Percentiles rank a stretch among this genome's conserved stretches.
These are phyloP conservation scores for Pigoraptor vietnamica DNA, from an alignment of 78 protist species.

Conservation along the genomic window DNA sequence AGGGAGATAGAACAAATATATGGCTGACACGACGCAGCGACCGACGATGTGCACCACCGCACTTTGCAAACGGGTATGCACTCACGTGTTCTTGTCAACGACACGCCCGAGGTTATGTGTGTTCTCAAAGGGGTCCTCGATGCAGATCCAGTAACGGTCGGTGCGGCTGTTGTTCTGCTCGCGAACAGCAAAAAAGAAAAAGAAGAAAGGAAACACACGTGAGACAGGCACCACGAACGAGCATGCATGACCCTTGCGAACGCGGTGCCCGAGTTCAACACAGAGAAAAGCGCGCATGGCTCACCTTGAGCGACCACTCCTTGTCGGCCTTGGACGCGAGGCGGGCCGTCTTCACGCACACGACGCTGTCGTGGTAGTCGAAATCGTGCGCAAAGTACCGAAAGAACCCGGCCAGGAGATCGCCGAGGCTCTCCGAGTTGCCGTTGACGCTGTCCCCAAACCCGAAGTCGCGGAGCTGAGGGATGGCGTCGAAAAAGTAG, in stretches of 20 bases:
- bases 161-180: not conserved
- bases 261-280: not conserved
- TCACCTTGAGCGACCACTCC: constrained; percentile 35
- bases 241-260: not conserved
- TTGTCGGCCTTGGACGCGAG: constrained; percentile 22
- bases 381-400: constrained; percentile 34
- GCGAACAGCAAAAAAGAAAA: not conserved
- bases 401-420: constrained; percentile 27
- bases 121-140: constrained; percentile 45
- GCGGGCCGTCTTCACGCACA: constrained; percentile 10
- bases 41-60: not conserved
- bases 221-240: not conserved
- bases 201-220: not conserved
- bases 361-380: constrained; percentile 32
- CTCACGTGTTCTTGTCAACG: constrained; percentile 29
- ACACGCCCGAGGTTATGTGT: constrained; percentile 30
- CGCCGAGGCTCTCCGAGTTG: constrained; percentile 8
- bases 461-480: not conserved
- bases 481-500: not conserved
- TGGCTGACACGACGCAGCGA: not conserved
- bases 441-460: constrained; percentile 1
- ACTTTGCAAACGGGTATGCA: not conserved
- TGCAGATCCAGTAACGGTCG: constrained; percentile 22
- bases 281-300: not conserved
- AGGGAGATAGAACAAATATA: not conserved